These are phyloP conservation scores for Coemansia furcata DNA, from an alignment of 192 early-diverging fungal species.

Conservation along the genomic window DNA sequence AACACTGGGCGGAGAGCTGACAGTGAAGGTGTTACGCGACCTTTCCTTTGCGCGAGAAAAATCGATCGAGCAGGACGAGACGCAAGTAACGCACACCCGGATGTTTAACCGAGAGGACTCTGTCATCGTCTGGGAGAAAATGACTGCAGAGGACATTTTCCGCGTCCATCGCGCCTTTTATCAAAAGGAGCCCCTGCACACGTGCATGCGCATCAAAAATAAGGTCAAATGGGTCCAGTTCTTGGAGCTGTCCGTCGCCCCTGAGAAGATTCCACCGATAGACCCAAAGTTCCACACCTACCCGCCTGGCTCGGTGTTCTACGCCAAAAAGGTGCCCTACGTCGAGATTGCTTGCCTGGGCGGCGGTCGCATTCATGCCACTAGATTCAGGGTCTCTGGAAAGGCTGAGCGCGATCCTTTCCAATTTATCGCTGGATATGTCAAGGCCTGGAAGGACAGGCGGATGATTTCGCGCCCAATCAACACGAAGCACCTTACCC, in stretches of 20 bases:
- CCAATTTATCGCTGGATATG: constrained; percentile 36
- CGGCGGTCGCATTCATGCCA: constrained; percentile 30
- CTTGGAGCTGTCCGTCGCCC: constrained; percentile 11
- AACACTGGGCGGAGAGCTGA: constrained; percentile 14
- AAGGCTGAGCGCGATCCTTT: constrained; percentile 22
- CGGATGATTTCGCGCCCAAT: constrained; percentile 9
- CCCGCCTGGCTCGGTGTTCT: constrained; percentile 20
- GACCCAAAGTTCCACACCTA: constrained; percentile 5
- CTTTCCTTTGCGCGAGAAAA: constrained; percentile 39
- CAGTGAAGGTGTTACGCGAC: constrained; percentile 14
- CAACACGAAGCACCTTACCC: constrained; percentile 13
- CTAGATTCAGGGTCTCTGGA: constrained; percentile 23
- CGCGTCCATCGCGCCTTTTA: constrained; percentile 67
- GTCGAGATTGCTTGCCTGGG: constrained; percentile 36
- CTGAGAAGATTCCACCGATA: constrained; percentile 6
- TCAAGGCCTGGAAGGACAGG: constrained; percentile 16
- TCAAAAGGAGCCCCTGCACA: constrained; percentile 14
- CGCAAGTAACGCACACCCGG: constrained; percentile 63
- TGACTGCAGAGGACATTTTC: constrained; percentile 63
- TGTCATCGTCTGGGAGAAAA: constrained; percentile 58
- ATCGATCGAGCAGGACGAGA: constrained; percentile 63
- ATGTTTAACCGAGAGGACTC: constrained; percentile 63
- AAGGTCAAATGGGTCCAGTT: constrained; percentile 28
- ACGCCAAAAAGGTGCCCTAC: constrained; percentile 20
- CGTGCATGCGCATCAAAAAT: constrained; percentile 40